These are phyloP conservation scores for Candolleomyces efflorescens DNA, from an alignment of 768 basidiomycete species.

Conservation along the genomic window DNA sequence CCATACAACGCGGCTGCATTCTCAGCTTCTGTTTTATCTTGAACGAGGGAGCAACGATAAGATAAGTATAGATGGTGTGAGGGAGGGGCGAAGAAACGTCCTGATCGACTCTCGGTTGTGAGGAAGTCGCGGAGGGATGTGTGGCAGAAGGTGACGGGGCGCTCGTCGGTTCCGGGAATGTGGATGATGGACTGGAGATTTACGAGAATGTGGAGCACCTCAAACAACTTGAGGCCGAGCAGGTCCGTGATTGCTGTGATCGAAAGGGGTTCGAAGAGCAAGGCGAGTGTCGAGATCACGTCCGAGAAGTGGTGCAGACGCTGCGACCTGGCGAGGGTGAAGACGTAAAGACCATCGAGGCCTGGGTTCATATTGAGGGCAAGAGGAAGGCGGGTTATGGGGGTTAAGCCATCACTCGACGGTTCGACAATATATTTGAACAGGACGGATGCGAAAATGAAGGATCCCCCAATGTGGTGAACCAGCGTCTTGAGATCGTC, in stretches of 20 bases:
- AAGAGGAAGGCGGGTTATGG: not conserved
- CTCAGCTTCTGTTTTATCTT: too few relatives aligned
- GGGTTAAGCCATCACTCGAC: not conserved
- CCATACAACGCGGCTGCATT: too few relatives aligned
- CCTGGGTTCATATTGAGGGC: not conserved
- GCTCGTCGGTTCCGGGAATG: not conserved
- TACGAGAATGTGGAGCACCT: not conserved
- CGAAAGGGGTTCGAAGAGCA: not conserved
- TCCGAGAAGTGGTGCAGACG: not conserved
- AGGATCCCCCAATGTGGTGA: not conserved
- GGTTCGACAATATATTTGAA: not conserved
- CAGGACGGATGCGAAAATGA: conserved; percentile 18
- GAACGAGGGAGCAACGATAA: too few relatives aligned
- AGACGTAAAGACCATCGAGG: not conserved
- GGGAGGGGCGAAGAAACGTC: not conserved
- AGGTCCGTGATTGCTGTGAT: not conserved
- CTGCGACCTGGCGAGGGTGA: not conserved
- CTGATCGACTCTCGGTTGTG: not conserved
- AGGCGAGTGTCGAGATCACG: not conserved
- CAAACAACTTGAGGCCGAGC: not conserved
- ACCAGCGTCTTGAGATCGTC: not conserved
- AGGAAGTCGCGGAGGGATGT: not conserved
- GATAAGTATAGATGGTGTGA: too few relatives aligned
- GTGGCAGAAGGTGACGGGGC: not conserved
- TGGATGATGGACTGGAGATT: not conserved